Evolutionary conservation across 768 basidiomycete genomes (phyloP).

Genomic region (Amanita rimosa): DNA sequence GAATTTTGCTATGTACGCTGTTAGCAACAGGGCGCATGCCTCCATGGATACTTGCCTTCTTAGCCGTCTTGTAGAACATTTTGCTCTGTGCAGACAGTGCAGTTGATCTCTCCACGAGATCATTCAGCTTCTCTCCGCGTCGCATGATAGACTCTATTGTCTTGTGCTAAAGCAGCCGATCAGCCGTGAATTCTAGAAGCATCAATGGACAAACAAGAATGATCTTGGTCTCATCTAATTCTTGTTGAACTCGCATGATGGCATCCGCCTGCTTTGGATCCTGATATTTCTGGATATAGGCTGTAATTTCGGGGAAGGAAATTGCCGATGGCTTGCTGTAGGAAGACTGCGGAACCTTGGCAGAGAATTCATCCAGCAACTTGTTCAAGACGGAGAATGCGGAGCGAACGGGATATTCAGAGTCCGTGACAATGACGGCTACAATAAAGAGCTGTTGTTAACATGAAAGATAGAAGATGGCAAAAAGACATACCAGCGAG

Average conservation of each 20-base stretch:
- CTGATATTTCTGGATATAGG: slow-evolving; percentile 86
- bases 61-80: slow-evolving; percentile 99
- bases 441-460: slow-evolving; percentile 9
- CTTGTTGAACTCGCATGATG: slow-evolving; percentile 97
- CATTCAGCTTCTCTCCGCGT: slow-evolving; percentile 94
- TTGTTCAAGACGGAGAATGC: slow-evolving; percentile 94
- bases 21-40: slow-evolving; percentile 7
- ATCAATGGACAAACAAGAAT: slow-evolving; percentile 49
- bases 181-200: not conserved
- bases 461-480: not conserved
- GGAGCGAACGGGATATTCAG: slow-evolving; percentile 93
- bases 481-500: slow-evolving; percentile 53
- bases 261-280: slow-evolving; percentile 95
- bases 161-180: slow-evolving; percentile 63
- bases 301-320: slow-evolving; percentile 65
- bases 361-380: slow-evolving; percentile 83
- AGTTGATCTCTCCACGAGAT: slow-evolving; percentile 88
- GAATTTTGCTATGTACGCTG: slow-evolving; percentile 72
- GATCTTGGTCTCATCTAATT: slow-evolving; percentile 98
- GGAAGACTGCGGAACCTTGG: slow-evolving; percentile 64
- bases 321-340: slow-evolving; percentile 57
- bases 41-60: slow-evolving; percentile 56
- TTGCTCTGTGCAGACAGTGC: slow-evolving; percentile 84
- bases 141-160: slow-evolving; percentile 96
- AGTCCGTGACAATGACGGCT: slow-evolving; percentile 91